phyloP scores from a whole-genome alignment of 2,329 filamentous ascomycete species.

The Neonectria sp. region DNA sequence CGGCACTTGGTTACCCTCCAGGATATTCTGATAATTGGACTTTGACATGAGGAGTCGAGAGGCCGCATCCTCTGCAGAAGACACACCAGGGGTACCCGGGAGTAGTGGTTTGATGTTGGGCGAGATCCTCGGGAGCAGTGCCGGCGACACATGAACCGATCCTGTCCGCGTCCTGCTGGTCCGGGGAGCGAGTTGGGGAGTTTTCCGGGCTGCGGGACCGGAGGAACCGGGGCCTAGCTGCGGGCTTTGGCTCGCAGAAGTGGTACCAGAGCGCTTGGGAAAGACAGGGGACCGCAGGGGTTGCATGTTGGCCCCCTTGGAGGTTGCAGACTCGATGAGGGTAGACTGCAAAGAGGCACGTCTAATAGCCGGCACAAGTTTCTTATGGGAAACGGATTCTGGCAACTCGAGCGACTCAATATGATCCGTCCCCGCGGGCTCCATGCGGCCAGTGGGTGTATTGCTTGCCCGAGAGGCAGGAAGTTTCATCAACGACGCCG shows the following conservation, averaged over 20 bases:
- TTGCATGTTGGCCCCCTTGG: conserved; percentile 68
- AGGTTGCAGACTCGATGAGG: conserved; percentile 54
- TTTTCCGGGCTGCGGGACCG: conserved; percentile 65
- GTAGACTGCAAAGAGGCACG: conserved; percentile 58
- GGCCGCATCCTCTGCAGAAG: conserved; percentile 71
- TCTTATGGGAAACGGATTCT: conserved; percentile 69
- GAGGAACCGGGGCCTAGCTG: conserved; percentile 69
- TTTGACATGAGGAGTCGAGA: conserved; percentile 90
- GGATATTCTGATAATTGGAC: conserved; percentile 97
- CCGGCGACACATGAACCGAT: conserved; percentile 87
- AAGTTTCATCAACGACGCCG: conserved; percentile 89
- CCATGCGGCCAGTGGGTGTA: conserved; percentile 57
- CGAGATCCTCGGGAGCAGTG: conserved; percentile 89
- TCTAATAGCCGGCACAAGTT: conserved; percentile 56
- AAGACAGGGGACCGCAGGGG: conserved; percentile 65
- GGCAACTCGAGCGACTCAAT: conserved; percentile 78
- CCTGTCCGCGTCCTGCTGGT: conserved; percentile 78
- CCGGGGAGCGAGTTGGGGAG: conserved; percentile 70
- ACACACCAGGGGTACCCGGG: conserved; percentile 69
- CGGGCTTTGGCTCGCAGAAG: conserved; percentile 77
- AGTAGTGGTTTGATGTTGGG: conserved; percentile 94
- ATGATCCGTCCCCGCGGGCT: conserved; percentile 63
- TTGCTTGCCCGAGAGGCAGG: conserved; percentile 69
- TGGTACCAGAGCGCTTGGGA: conserved; percentile 55
- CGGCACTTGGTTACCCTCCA: conserved; percentile 92